Percentiles rank a stretch among this genome's conserved stretches.
phyloP scores from a whole-genome alignment of 352 stramenopile genomes.

The Pythium pyrilobum region DNA sequence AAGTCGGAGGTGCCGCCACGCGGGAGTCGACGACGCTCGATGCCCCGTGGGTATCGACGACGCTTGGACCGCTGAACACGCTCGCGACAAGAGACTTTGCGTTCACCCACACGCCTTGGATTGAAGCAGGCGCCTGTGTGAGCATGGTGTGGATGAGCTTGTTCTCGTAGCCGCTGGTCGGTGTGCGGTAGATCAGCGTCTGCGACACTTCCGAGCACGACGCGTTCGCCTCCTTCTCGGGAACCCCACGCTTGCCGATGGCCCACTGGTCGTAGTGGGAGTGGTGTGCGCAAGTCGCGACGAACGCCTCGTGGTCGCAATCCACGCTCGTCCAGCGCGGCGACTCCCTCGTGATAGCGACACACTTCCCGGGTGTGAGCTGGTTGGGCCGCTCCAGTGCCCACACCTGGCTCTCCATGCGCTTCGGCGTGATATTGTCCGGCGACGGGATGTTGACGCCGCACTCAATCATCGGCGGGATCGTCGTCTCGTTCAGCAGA shows the following conservation, averaged over 20 bases:
- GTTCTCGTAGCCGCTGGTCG: conserved; percentile 21
- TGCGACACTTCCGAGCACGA: conserved; percentile 6
- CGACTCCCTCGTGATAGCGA: conserved; percentile 36
- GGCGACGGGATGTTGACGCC: conserved; percentile 76
- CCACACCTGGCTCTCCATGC: conserved; percentile 78
- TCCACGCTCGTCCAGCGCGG: conserved; percentile 52
- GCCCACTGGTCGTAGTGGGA: conserved; percentile 11
- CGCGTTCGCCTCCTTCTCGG: conserved; percentile 16
- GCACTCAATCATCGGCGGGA: conserved; percentile 61
- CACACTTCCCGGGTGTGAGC: conserved; percentile 38
- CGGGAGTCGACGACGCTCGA: background rate
- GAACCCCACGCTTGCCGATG: conserved; percentile 3
- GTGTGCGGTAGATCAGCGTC: conserved; percentile 1
- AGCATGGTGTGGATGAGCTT: conserved; percentile 17
- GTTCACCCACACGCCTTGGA: conserved; percentile 22
- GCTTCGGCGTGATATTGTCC: conserved; percentile 79
- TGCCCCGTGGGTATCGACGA: background rate
- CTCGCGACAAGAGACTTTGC: conserved; percentile 1
- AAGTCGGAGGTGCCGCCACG: background rate
- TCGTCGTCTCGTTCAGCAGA: conserved; percentile 56
- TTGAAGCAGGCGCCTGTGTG: conserved; percentile 4
- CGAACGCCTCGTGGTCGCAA: conserved; percentile 26
- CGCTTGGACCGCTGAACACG: background rate
- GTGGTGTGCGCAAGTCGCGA: conserved; percentile 8
- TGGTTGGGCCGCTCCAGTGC: conserved; percentile 25